Percentiles rank a stretch among this genome's conserved stretches.
Evolutionary conservation across 345 rosid species (phyloP).

Genomic region (Mallotus nudiflorus): DNA sequence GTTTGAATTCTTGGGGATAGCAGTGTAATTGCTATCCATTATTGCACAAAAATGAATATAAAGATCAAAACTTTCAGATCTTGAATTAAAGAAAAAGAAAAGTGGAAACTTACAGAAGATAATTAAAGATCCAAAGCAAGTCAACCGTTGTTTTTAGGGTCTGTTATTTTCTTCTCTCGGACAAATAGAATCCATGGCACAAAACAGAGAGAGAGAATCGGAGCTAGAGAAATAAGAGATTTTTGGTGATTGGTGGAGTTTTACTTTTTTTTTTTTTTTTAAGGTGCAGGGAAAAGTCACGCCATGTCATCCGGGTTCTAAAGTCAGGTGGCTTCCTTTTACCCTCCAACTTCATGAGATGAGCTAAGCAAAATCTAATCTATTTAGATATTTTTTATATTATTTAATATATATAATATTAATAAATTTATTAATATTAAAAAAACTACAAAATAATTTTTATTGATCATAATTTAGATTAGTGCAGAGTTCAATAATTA

Average conservation of each 20-base stretch:
- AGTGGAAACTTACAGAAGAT: slow-evolving; percentile 9
- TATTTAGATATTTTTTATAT: too few relatives aligned
- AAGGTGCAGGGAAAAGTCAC: too few relatives aligned
- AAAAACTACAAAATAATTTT: too few relatives aligned
- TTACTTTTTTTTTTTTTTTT: background rate
- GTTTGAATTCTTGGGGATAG: slow-evolving; percentile 52
- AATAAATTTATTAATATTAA: too few relatives aligned
- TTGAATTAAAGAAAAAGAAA: background rate
- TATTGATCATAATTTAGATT: too few relatives aligned
- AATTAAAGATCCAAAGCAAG: slow-evolving; percentile 2
- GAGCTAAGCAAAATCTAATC: background rate
- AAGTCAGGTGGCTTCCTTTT: background rate
- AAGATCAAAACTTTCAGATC: background rate
- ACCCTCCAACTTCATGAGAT: background rate
- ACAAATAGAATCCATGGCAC: too few relatives aligned
- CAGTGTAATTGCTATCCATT: slow-evolving; percentile 75
- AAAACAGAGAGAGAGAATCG: background rate
- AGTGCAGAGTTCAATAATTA: too few relatives aligned
- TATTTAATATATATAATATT: too few relatives aligned
- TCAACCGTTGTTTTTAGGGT: slow-evolving; percentile 6
- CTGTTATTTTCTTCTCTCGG: too few relatives aligned
- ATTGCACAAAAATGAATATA: too few relatives aligned
- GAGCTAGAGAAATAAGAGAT: background rate
- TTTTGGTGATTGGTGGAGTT: background rate
- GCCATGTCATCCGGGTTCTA: background rate